phyloP scores from a whole-genome alignment of 495 filamentous ascomycete genomes.

The Zalerion maritima region DNA sequence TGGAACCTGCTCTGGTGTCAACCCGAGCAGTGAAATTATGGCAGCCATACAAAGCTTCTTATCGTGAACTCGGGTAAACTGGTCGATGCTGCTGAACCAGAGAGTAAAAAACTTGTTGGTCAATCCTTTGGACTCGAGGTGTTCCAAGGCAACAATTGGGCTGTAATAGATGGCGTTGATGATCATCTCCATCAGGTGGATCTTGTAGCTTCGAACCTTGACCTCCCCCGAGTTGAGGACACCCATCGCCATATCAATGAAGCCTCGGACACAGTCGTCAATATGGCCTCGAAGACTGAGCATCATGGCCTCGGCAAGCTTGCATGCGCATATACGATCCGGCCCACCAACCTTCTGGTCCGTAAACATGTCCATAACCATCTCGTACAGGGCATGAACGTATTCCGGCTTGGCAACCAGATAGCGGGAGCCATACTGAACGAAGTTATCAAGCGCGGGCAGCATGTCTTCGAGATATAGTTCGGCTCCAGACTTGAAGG shows the following conservation, averaged over 20 bases:
- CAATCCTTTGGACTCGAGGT: slow-evolving; percentile 81
- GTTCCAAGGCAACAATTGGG: slow-evolving; percentile 62
- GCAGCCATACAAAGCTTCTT: slow-evolving; percentile 95
- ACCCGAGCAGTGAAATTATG: slow-evolving; percentile 67
- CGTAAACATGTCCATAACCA: slow-evolving; percentile 50
- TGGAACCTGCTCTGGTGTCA: slow-evolving; percentile 66
- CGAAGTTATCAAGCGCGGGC: slow-evolving; percentile 91
- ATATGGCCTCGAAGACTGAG: slow-evolving; percentile 83
- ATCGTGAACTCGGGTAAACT: slow-evolving; percentile 87
- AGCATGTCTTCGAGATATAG: slow-evolving; percentile 99
- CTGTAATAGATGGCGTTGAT: slow-evolving; percentile 99
- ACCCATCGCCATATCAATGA: slow-evolving; percentile 77
- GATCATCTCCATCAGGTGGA: slow-evolving; percentile 97
- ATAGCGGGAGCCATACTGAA: slow-evolving; percentile 72
- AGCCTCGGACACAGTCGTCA: slow-evolving; percentile 72
- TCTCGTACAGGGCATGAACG: slow-evolving; percentile 71
- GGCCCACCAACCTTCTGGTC: slow-evolving; percentile 87
- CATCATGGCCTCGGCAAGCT: slow-evolving; percentile 94
- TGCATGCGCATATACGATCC: slow-evolving; percentile 97
- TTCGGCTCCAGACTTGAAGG: slow-evolving; percentile 93
- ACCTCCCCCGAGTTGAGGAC: slow-evolving; percentile 55
- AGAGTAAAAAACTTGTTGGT: slow-evolving; percentile 99
- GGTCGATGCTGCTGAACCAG: slow-evolving; percentile 94
- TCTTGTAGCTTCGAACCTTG: slow-evolving; percentile 76
- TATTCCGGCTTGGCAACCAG: slow-evolving; percentile 75